Percentiles rank a stretch among this genome's conserved stretches.
Conservation (phyloP, 139 green algal genomes). For the Chlorella ohadii region DNA sequence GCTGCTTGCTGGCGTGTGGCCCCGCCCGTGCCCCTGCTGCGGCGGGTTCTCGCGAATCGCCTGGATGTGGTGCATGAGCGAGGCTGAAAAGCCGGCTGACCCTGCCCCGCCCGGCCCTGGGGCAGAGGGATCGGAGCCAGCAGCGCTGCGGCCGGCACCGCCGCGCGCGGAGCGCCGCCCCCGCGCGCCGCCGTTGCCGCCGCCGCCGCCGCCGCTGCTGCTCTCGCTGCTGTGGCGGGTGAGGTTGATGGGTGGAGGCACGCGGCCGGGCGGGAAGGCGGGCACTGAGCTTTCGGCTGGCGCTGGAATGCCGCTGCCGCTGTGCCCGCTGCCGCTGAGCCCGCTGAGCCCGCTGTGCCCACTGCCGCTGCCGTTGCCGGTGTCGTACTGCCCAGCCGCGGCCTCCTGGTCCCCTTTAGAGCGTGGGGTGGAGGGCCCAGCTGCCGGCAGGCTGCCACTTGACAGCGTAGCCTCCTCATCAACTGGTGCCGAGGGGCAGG, state of each 20-base stretch:
- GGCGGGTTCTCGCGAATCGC: conserved; percentile 37
- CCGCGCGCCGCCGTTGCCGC: neutral
- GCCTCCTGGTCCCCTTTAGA: neutral
- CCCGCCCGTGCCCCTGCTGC: neutral
- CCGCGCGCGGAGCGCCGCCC: neutral
- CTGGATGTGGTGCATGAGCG: conserved; percentile 35
- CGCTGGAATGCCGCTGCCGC: too few relatives aligned
- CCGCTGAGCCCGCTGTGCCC: too few relatives aligned
- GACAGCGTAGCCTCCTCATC: neutral
- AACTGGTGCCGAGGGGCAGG: neutral
- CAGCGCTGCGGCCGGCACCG: neutral
- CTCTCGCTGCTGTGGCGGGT: conserved; percentile 9
- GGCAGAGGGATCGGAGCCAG: neutral
- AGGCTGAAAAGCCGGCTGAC: neutral
- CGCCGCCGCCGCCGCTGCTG: neutral
- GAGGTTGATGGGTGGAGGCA: too few relatives aligned
- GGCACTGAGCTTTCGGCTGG: too few relatives aligned
- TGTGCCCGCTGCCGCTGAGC: too few relatives aligned
- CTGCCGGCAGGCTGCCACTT: neutral
- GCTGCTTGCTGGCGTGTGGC: neutral
- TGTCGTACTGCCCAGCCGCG: neutral
- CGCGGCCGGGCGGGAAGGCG: too few relatives aligned
- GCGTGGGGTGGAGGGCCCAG: neutral
- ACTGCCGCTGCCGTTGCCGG: neutral
- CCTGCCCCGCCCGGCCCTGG: neutral